These are phyloP conservation scores for Apiospora saccharicola DNA, from an alignment of 2,329 filamentous ascomycete genomes.

Conservation along the genomic window DNA sequence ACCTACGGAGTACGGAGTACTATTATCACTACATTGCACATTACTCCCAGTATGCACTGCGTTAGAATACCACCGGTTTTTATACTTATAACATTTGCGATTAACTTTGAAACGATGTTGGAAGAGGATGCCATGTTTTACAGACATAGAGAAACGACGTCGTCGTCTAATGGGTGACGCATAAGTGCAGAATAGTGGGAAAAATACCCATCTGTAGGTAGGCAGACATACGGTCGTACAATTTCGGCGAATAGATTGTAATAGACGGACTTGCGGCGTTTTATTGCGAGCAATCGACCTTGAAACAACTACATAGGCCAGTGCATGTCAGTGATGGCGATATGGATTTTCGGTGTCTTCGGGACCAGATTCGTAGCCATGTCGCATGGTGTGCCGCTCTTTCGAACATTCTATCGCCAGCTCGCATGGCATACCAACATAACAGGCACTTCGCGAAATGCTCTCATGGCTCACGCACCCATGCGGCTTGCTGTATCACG, in stretches of 20 bases:
- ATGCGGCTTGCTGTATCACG: neutral
- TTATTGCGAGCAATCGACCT: neutral
- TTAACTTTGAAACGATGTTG: neutral
- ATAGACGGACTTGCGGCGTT: conserved; percentile 1
- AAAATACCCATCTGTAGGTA: neutral
- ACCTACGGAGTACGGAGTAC: no score
- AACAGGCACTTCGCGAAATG: neutral
- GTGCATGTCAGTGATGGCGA: neutral
- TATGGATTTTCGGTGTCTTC: neutral
- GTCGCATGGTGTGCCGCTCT: no score
- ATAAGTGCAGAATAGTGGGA: neutral
- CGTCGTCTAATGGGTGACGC: neutral
- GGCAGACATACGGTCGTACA: neutral
- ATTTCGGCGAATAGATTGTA: neutral
- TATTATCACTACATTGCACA: no score
- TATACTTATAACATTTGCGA: neutral
- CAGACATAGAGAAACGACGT: neutral
- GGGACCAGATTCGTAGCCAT: neutral
- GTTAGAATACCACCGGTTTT: neutral
- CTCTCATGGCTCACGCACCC: neutral
- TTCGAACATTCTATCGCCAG: neutral
- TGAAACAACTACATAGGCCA: conserved; percentile 9
- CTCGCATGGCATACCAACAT: neutral
- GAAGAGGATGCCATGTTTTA: neutral
- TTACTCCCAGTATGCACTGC: neutral